These are phyloP conservation scores for Diddensiella caesifluorescens DNA, from an alignment of 805 yeast genomes.

Conservation along the genomic window DNA sequence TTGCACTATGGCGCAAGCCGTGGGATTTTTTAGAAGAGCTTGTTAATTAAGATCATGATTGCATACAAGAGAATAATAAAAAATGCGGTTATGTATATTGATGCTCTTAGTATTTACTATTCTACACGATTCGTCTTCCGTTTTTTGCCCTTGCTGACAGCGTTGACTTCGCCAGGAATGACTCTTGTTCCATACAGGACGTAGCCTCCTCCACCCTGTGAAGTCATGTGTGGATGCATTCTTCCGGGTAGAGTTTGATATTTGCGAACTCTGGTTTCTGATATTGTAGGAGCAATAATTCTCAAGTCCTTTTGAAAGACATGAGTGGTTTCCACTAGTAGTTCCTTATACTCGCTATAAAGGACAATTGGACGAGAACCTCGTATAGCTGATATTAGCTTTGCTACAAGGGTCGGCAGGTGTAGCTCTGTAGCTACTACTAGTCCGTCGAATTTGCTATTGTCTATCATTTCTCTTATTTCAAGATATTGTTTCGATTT, in stretches of 20 bases:
- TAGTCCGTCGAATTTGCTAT: conserved; percentile 66
- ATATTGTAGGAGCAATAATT: conserved; percentile 74
- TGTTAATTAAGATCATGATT: background rate
- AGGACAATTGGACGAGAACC: conserved; percentile 87
- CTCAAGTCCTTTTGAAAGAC: conserved; percentile 60
- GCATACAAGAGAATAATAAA: background rate
- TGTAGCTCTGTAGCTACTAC: conserved; percentile 69
- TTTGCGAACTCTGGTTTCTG: conserved; percentile 75
- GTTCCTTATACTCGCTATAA: conserved; percentile 77
- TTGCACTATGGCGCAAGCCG: conserved; percentile 17
- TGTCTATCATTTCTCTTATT: conserved; percentile 40
- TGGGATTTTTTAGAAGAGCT: conserved; percentile 14
- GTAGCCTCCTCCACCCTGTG: conserved; percentile 89
- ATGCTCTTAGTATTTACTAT: background rate
- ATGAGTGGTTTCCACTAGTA: conserved; percentile 67
- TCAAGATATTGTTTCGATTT: conserved; percentile 41
- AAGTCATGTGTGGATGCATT: conserved; percentile 92
- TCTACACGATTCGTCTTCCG: conserved; percentile 12
- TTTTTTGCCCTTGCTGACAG: conserved; percentile 50
- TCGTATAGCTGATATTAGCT: conserved; percentile 56
- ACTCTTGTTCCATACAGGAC: conserved; percentile 75
- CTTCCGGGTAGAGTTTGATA: conserved; percentile 93
- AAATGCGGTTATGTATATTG: background rate
- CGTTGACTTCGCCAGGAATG: conserved; percentile 65
- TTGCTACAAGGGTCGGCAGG: conserved; percentile 58